Evolutionary conservation across 495 filamentous ascomycete genomes (phyloP).

Genomic region (Penicillium macrosclerotiorum): DNA sequence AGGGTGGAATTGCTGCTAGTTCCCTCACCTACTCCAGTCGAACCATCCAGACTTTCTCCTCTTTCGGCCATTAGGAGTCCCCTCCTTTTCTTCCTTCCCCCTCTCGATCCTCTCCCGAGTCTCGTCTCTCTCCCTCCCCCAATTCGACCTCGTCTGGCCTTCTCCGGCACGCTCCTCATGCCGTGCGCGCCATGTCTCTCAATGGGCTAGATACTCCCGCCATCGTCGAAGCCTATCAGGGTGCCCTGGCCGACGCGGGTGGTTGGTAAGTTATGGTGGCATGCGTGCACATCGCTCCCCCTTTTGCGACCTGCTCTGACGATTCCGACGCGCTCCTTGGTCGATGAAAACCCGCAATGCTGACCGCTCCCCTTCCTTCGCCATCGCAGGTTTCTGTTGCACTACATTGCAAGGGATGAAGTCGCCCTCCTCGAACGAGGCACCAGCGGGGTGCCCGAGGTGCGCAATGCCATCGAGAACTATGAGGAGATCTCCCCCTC

Average conservation of each 20-base stretch:
- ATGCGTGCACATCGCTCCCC: background rate
- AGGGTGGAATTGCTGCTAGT: background rate
- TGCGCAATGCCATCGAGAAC: constrained; percentile 69
- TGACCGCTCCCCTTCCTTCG: constrained; percentile 7
- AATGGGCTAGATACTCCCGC: constrained; percentile 88
- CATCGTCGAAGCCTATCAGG: constrained; percentile 81
- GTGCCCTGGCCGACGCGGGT: constrained; percentile 76
- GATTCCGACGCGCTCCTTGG: constrained; percentile 1
- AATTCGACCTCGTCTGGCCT: background rate
- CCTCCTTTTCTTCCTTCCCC: constrained; percentile 8
- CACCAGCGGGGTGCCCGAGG: constrained; percentile 79
- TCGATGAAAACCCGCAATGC: background rate
- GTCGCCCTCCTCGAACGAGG: constrained; percentile 76
- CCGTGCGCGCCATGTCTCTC: constrained; percentile 75
- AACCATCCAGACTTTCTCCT: constrained; percentile 9
- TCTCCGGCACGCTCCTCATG: constrained; percentile 30
- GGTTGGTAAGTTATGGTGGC: constrained; percentile 74
- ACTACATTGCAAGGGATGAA: constrained; percentile 87
- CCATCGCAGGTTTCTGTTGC: constrained; percentile 79
- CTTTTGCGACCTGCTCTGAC: constrained; percentile 8
- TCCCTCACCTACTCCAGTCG: background rate
- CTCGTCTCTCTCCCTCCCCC: constrained; percentile 2
- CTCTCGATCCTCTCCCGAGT: constrained; percentile 12
- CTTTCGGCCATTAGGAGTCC: too few species aligned
- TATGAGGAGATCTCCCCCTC: constrained; percentile 79